Evolutionary conservation across 331 rosid species (phyloP).

Genomic region (Quercus lobata): DNA sequence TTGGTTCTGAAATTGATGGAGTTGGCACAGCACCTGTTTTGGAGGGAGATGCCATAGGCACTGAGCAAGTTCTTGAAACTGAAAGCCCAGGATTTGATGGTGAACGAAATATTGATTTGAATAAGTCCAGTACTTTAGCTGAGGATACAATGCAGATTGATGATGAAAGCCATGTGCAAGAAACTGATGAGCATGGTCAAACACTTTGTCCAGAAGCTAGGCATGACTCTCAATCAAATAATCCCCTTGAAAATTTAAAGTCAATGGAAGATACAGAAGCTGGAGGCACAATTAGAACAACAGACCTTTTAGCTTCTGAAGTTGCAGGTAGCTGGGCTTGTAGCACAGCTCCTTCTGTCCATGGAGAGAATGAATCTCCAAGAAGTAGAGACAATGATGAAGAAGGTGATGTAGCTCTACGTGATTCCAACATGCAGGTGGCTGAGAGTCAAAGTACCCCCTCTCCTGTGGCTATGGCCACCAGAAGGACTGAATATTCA

Average conservation of each 20-base stretch:
- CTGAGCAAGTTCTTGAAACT: constrained; percentile 69
- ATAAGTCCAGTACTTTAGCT: constrained; percentile 33
- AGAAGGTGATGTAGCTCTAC: constrained; percentile 42
- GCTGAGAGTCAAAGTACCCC: constrained; percentile 67
- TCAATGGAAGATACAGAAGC: constrained; percentile 59
- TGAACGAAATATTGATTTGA: constrained; percentile 49
- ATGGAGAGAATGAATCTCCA: constrained; percentile 69
- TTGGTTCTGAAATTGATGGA: constrained; percentile 73
- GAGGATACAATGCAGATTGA: constrained; percentile 85
- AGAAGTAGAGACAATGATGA: constrained; percentile 41
- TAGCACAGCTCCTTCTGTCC: constrained; percentile 75
- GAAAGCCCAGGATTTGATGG: constrained; percentile 60
- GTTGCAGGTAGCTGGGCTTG: constrained; percentile 93
- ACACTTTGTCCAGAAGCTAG: constrained; percentile 32
- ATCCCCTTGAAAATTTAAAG: constrained; percentile 39
- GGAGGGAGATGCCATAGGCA: constrained; percentile 65
- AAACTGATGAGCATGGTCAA: constrained; percentile 52
- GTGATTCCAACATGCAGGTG: constrained; percentile 39
- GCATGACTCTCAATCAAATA: constrained; percentile 43
- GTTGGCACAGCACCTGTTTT: constrained; percentile 40
- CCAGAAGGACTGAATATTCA: constrained; percentile 41
- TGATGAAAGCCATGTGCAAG: constrained; percentile 57
- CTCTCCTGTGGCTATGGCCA: constrained; percentile 30
- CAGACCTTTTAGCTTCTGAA: constrained; percentile 90
- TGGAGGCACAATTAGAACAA: constrained; percentile 56